Base-by-base conservation (phyloP, 2,329 filamentous ascomycete species). In the Pseudogymnoascus sp. region DNA sequence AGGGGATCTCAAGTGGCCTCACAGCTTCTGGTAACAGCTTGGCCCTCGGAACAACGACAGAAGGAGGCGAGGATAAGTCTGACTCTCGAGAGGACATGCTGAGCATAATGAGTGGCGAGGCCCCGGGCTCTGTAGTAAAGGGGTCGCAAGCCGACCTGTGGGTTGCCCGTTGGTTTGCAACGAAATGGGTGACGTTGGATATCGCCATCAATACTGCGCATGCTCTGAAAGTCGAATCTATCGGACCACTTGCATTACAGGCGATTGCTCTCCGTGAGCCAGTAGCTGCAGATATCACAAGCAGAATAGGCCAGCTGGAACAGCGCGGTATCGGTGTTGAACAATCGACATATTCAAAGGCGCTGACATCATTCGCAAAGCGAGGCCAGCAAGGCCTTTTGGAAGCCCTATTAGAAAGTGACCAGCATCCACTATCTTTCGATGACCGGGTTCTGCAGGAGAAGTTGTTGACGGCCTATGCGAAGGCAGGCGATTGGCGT, bases 121-220 rank as follows among this genome's bases (percentile, higher is more conserved):
- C 50, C 34, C 50, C 50, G 1, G 50, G 50, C 3, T 36, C 50
- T 18, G 50, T 34, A 12, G 28, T 56, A 56, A 36, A 56, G 10
- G 50, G 50, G 3, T 56, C 50, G 34, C 50, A 56, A 34, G 50
- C 50, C 5, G 50, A 56, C 28, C n/a, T 56, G 0, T 82, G 96
- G 31, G 88, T 89, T 16, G 89, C 92, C n/a, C 84, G 87, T 66
- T 86, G 91, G 77, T 93, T 96, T 72, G 92, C 92, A 8, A 89
- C 87, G 1, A 87, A 81, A 64, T 89, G 90, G 73, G 82, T 95
- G 21, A 84, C 87, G 1, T 78, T 92, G 8, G 86, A 93, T 63
- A 83, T 88, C 67, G 85, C 91, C 25, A 84, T 96, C 62, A 83
- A 83, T 36, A 82, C 89, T 5, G 78, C 95, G 16, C 80, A 83